A percentile compares a stretch with the other conserved stretches of the same genome.
phyloP scores from a whole-genome alignment of 768 basidiomycete species.

The Phallus indusiatus region DNA sequence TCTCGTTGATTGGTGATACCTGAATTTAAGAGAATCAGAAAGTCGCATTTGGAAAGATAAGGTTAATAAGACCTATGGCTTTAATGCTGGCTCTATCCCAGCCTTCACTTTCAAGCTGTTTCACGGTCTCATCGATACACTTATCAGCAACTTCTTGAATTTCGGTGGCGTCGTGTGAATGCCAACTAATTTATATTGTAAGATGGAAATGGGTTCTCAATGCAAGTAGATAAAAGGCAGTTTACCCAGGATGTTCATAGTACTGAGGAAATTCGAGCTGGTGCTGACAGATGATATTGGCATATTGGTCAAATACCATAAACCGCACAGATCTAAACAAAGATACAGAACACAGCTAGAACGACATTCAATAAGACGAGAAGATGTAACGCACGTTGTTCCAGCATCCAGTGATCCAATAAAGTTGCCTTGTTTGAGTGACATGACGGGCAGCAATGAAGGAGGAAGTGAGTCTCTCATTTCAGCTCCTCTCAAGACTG shows the following conservation, averaged over 20 bases:
- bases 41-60: conserved; percentile 16
- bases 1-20: conserved; percentile 98
- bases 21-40: conserved; percentile 18
- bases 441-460: background rate
- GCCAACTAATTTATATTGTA: conserved; percentile 54
- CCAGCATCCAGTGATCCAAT: conserved; percentile 92
- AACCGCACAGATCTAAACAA: conserved; percentile 74
- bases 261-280: conserved; percentile 94
- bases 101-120: conserved; percentile 61
- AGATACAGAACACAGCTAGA: background rate
- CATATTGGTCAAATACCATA: conserved; percentile 81
- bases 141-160: conserved; percentile 64
- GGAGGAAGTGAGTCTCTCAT: background rate
- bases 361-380: background rate
- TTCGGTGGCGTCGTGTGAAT: conserved; percentile 85
- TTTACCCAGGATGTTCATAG: conserved; percentile 75
- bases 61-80: conserved; percentile 60
- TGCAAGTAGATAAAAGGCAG: conserved; percentile 12
- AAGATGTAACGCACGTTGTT: conserved; percentile 63
- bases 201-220: background rate
- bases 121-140: conserved; percentile 67
- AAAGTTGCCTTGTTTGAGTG: conserved; percentile 61
- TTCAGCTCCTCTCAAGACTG: background rate
- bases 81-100: conserved; percentile 78
- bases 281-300: conserved; percentile 79